Evolutionary conservation across 129 eudicot species (phyloP).

Genomic region (Lonicera japonica): DNA sequence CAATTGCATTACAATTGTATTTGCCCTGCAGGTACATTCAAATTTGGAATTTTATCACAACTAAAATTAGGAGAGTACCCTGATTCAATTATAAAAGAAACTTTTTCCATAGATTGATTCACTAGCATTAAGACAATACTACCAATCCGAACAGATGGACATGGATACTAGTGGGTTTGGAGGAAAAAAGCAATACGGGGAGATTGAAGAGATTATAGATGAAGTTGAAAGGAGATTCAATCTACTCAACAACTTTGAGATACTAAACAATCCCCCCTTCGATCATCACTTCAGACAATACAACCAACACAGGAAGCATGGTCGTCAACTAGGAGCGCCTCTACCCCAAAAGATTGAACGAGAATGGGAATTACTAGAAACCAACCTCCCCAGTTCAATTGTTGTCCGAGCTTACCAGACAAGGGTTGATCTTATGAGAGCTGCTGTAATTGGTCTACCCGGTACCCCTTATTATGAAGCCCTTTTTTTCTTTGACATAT

Average conservation of each 20-base stretch:
- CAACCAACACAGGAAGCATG: neutral
- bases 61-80: no score
- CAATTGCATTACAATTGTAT: no score
- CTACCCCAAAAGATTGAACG: slow-evolving; percentile 5
- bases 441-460: slow-evolving; percentile 10
- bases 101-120: no score
- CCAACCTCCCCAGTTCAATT: slow-evolving; percentile 7
- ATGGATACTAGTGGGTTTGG: neutral
- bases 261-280: neutral
- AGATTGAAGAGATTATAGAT: slow-evolving; percentile 13
- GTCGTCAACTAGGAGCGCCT: neutral
- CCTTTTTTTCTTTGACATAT: slow-evolving; percentile 21
- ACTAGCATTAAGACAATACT: no score
- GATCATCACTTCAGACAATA: slow-evolving; percentile 9
- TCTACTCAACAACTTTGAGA: slow-evolving; percentile 7
- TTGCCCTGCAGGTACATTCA: no score
- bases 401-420: slow-evolving; percentile 7
- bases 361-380: slow-evolving; percentile 6
- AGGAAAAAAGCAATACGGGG: neutral
- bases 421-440: slow-evolving; percentile 22
- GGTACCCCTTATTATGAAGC: slow-evolving; percentile 7
- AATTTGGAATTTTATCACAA: no score
- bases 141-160: no score
- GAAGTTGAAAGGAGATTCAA: slow-evolving; percentile 10
- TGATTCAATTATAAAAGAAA: no score